These are phyloP conservation scores for Hypoxylon sp. DNA, from an alignment of 2,329 filamentous ascomycete species.

Conservation along the genomic window DNA sequence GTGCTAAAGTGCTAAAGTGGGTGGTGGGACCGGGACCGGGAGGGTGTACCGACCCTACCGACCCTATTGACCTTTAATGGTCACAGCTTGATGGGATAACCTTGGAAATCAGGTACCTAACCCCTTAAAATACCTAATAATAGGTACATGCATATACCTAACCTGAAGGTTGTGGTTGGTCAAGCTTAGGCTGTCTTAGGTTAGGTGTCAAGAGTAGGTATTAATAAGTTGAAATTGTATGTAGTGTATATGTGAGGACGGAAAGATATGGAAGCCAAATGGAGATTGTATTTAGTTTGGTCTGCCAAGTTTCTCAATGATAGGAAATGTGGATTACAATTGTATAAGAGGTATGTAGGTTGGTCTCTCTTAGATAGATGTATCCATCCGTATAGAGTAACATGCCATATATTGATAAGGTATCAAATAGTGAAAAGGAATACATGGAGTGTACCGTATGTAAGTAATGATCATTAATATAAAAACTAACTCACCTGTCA, in stretches of 20 bases:
- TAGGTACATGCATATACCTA: neutral
- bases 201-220: neutral
- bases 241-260: neutral
- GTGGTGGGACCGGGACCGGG: slow-evolving; percentile 34
- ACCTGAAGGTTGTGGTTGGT: slow-evolving; percentile 5
- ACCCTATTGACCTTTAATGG: slow-evolving; percentile 14
- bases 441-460: no score
- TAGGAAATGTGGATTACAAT: neutral
- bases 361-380: neutral
- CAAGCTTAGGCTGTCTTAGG: neutral
- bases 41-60: slow-evolving; percentile 18
- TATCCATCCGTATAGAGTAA: neutral
- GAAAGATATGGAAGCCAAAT: neutral
- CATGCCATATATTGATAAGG: neutral
- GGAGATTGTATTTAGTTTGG: slow-evolving; percentile 4
- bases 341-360: neutral
- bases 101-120: no score
- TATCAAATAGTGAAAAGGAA: neutral
- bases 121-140: slow-evolving; percentile 12
- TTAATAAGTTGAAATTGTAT: neutral
- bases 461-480: slow-evolving; percentile 5
- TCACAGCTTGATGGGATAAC: neutral
- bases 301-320: slow-evolving; percentile 15
- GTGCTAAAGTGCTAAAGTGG: neutral
- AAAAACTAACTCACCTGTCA: slow-evolving; percentile 22